phyloP scores from a whole-genome alignment of 73 alveolate genomes.

The Paramecium sexaurelia region DNA sequence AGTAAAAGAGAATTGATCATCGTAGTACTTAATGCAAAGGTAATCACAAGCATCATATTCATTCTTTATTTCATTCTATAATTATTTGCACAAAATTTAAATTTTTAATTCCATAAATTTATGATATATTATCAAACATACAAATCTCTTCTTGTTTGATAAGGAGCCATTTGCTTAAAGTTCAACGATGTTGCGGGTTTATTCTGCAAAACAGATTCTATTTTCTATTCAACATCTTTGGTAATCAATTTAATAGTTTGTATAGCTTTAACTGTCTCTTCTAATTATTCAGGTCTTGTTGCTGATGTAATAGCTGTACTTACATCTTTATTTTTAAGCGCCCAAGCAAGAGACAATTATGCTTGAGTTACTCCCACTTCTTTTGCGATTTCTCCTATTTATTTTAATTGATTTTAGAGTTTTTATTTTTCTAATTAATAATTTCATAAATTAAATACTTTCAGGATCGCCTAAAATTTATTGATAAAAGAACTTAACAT shows the following conservation, averaged over 20 bases:
- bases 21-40: too few species aligned
- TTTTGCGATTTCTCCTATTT: slow-evolving; percentile 72
- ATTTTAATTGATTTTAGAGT: neutral
- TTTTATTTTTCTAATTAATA: neutral
- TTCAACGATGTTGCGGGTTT: slow-evolving; percentile 71
- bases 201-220: slow-evolving; percentile 75
- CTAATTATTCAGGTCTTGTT: slow-evolving; percentile 79
- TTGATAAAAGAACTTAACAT: slow-evolving; percentile 40
- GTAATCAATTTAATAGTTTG: slow-evolving; percentile 78
- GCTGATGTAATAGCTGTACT: slow-evolving; percentile 90
- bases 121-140: neutral
- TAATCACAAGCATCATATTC: too few species aligned
- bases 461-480: slow-evolving; percentile 55
- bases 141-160: slow-evolving; percentile 70
- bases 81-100: too few species aligned
- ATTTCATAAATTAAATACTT: neutral
- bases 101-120: too few species aligned
- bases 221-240: slow-evolving; percentile 74
- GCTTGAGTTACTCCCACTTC: slow-evolving; percentile 81
- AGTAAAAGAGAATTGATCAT: neutral
- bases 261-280: slow-evolving; percentile 84
- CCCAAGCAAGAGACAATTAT: slow-evolving; percentile 93
- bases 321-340: slow-evolving; percentile 79
- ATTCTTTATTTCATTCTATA: too few species aligned
- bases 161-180: slow-evolving; percentile 63